These are phyloP conservation scores for Boletus subcaerulescens DNA, from an alignment of 768 basidiomycete species.

Conservation along the genomic window DNA sequence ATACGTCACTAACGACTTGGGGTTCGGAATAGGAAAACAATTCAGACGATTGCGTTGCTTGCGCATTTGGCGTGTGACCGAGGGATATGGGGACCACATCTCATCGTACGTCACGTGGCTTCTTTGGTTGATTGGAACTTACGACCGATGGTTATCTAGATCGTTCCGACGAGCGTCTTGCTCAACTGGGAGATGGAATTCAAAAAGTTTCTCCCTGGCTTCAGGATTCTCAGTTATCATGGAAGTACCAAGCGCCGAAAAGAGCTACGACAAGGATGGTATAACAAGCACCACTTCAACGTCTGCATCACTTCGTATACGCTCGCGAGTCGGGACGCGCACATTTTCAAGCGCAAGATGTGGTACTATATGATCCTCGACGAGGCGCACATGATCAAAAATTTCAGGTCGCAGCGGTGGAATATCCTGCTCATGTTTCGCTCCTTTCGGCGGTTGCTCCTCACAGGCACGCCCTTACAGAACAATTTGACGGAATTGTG, in stretches of 20 bases:
- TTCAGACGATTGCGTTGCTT: constrained; percentile 92
- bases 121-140: background rate
- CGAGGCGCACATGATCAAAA: constrained; percentile 98
- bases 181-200: constrained; percentile 98
- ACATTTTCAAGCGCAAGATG: constrained; percentile 86
- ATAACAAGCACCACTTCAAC: constrained; percentile 85
- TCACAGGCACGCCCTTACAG: constrained; percentile 95
- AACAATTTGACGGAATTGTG: constrained; percentile 96
- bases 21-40: constrained; percentile 67
- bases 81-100: constrained; percentile 90
- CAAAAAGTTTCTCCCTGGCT: constrained; percentile 90
- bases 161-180: constrained; percentile 90
- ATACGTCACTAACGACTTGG: background rate
- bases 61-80: constrained; percentile 90
- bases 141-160: constrained; percentile 34
- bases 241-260: constrained; percentile 87
- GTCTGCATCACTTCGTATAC: constrained; percentile 95
- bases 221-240: constrained; percentile 85
- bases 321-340: constrained; percentile 85
- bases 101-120: constrained; percentile 55
- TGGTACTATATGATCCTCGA: constrained; percentile 98
- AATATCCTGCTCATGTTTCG: constrained; percentile 87
- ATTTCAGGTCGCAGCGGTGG: constrained; percentile 93
- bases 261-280: constrained; percentile 88
- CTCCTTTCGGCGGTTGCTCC: constrained; percentile 78